These are phyloP conservation scores for Combretum micranthum DNA, from an alignment of 345 rosid species.

Conservation along the genomic window DNA sequence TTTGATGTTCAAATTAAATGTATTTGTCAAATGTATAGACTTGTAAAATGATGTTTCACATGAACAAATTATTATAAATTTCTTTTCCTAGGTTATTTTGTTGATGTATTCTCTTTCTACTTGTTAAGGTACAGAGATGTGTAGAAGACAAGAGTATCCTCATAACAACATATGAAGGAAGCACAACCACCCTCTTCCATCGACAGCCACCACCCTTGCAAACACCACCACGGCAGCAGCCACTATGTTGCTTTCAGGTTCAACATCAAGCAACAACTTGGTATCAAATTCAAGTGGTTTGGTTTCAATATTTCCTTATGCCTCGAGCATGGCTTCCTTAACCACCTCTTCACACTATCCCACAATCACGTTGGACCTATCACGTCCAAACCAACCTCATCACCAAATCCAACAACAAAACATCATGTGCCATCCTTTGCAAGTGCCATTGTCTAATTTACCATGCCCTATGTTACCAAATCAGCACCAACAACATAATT, in stretches of 20 bases:
- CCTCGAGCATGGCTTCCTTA: conserved; percentile 35
- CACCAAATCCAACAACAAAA: neutral
- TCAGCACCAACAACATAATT: neutral
- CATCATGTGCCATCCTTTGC: neutral
- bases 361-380: conserved; percentile 43
- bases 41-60: no score
- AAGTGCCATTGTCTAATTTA: neutral
- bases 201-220: conserved; percentile 33
- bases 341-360: conserved; percentile 39
- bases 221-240: conserved; percentile 33
- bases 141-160: conserved; percentile 31
- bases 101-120: neutral
- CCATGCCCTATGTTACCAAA: neutral
- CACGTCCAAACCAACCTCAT: conserved; percentile 7
- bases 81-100: no score
- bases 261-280: conserved; percentile 22
- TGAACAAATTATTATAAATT: no score
- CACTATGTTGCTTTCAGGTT: conserved; percentile 30
- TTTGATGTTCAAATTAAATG: no score
- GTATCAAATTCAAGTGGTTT: conserved; percentile 21
- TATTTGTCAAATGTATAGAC: no score
- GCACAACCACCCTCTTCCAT: conserved; percentile 39
- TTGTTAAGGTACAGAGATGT: conserved; percentile 30
- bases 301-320: conserved; percentile 8
- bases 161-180: conserved; percentile 35